A percentile compares a stretch with the other conserved stretches of the same genome.
Evolutionary conservation across 1,284 basidiomycete genomes (phyloP).

Genomic region (Leccinum angustisporum): DNA sequence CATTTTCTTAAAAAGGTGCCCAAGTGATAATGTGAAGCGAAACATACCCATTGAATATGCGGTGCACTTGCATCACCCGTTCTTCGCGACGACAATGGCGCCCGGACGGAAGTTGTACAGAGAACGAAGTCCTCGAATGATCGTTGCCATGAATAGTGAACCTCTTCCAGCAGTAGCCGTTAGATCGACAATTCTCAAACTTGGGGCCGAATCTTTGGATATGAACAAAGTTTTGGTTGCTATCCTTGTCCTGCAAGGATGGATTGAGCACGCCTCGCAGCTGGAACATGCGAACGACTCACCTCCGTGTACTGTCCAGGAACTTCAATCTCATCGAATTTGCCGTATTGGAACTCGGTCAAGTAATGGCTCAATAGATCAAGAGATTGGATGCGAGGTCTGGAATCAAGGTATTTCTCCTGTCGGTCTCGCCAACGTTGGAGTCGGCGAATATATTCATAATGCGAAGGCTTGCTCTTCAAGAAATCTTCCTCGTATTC

Average conservation of each 20-base stretch:
- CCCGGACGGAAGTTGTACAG: constrained; percentile 87
- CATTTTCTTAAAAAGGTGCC: constrained; percentile 10
- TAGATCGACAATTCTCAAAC: constrained; percentile 85
- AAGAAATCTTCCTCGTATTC: constrained; percentile 95
- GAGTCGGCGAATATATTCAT: constrained; percentile 87
- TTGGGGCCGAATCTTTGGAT: constrained; percentile 91
- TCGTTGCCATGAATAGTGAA: constrained; percentile 92
- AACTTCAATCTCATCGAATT: constrained; percentile 98
- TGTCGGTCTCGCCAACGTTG: constrained; percentile 95
- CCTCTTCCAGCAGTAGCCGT: constrained; percentile 87
- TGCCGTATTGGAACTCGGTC: constrained; percentile 97
- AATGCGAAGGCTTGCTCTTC: constrained; percentile 75
- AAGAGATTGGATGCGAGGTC: constrained; percentile 85
- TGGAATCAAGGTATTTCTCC: constrained; percentile 81
- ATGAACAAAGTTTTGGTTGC: constrained; percentile 88
- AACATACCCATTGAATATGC: constrained; percentile 87
- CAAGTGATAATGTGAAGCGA: background rate
- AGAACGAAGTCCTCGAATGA: constrained; percentile 85
- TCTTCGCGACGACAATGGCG: constrained; percentile 93
- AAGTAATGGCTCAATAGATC: constrained; percentile 92
- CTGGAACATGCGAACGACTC: constrained; percentile 16
- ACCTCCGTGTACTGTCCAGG: constrained; percentile 98
- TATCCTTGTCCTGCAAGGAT: constrained; percentile 81
- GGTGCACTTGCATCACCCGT: constrained; percentile 87
- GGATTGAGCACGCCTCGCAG: constrained; percentile 4